Percentiles rank a stretch among this genome's conserved stretches.
phyloP scores from a whole-genome alignment of 202 grass and related monocot genomes.

The Setaria italica region DNA sequence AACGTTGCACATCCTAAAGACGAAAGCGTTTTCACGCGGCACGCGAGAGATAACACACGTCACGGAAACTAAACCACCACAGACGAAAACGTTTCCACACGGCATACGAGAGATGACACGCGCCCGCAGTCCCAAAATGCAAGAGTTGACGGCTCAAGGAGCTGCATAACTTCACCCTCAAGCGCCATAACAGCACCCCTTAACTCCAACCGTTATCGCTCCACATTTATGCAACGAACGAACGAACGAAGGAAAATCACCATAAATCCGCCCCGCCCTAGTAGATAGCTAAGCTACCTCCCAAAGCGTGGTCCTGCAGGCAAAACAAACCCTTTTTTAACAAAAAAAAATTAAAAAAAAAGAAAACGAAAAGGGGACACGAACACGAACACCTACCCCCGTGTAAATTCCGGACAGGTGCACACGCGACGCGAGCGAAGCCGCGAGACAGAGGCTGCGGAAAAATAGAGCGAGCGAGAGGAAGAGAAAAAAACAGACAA shows the following conservation, averaged over 20 bases:
- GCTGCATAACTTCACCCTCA: background rate
- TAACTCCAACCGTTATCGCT: conserved; percentile 43
- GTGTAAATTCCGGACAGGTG: conserved; percentile 47
- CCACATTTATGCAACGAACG: conserved; percentile 32
- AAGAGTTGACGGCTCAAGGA: background rate
- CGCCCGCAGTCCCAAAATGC: too few relatives aligned
- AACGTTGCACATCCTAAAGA: too few relatives aligned
- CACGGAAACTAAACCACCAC: background rate
- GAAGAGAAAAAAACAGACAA: background rate
- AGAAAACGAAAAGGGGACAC: too few relatives aligned
- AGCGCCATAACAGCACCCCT: background rate
- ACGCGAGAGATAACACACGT: too few relatives aligned
- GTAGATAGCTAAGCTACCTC: conserved; percentile 2
- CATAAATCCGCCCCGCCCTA: conserved; percentile 23
- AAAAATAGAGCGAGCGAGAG: conserved; percentile 7
- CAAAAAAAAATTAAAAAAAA: too few relatives aligned
- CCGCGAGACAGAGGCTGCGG: conserved; percentile 35
- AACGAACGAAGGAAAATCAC: conserved; percentile 8
- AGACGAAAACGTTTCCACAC: too few relatives aligned
- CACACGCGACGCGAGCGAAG: conserved; percentile 20
- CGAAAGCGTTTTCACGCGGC: too few relatives aligned
- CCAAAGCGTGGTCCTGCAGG: conserved; percentile 41
- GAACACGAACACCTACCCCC: conserved; percentile 42
- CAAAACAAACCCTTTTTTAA: background rate
- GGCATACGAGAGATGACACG: too few relatives aligned